A percentile compares a stretch with the other conserved stretches of the same genome.
phyloP scores from a whole-genome alignment of 2,329 filamentous ascomycete genomes.

The Pleoardoris graminearum region DNA sequence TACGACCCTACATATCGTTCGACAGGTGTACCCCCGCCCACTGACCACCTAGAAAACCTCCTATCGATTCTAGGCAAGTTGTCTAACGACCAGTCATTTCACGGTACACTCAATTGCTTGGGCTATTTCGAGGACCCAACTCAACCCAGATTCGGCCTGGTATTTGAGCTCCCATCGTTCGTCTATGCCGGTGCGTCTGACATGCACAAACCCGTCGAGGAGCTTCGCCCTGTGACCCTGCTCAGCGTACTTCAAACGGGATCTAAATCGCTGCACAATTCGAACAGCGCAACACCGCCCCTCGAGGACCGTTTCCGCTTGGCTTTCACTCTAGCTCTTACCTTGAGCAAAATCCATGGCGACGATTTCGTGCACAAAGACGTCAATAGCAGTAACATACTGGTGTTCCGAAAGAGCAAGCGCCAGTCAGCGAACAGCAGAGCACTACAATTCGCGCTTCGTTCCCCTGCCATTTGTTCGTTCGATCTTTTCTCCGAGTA shows the following conservation, averaged over 20 bases:
- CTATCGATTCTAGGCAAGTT: constrained; percentile 37
- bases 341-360: constrained; percentile 73
- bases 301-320: constrained; percentile 77
- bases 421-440: constrained; percentile 50
- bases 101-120: constrained; percentile 59
- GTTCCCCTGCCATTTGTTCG: constrained; percentile 70
- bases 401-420: constrained; percentile 61
- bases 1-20: constrained; percentile 53
- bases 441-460: constrained; percentile 57
- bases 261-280: constrained; percentile 49
- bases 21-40: constrained; percentile 52
- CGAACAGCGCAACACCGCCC: constrained; percentile 50
- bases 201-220: constrained; percentile 49
- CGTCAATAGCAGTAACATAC: constrained; percentile 67
- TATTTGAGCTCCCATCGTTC: constrained; percentile 71
- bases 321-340: constrained; percentile 71
- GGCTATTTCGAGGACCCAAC: constrained; percentile 76
- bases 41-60: constrained; percentile 50
- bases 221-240: constrained; percentile 50
- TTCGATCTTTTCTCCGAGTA: constrained; percentile 72
- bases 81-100: constrained; percentile 38
- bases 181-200: constrained; percentile 56
- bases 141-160: constrained; percentile 69
- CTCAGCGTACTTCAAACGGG: constrained; percentile 53
- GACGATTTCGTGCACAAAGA: constrained; percentile 72